Conservation (phyloP, 202 grass and related monocot genomes). For the Panicum hallii region DNA sequence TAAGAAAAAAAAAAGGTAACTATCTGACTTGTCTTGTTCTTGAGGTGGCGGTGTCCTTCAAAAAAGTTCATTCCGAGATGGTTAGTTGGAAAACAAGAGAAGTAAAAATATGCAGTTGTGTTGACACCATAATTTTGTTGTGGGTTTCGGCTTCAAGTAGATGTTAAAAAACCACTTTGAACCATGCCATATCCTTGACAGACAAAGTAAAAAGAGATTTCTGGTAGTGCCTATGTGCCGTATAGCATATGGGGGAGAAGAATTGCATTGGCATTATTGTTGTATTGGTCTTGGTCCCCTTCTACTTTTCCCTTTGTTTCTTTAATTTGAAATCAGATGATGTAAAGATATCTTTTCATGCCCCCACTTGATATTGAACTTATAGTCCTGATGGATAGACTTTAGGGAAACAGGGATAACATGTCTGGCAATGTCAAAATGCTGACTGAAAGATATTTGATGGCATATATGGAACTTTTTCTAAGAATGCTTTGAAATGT, state of each 20-base stretch:
- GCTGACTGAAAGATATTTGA: neutral
- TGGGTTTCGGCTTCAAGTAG: neutral
- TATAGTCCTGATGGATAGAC: neutral
- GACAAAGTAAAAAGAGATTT: neutral
- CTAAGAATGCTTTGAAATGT: neutral
- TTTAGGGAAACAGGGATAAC: neutral
- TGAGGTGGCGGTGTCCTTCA: slow-evolving; percentile 1
- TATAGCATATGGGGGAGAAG: neutral
- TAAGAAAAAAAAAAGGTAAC: neutral
- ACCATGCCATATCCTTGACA: neutral
- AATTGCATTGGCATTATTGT: neutral
- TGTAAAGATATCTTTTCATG: neutral
- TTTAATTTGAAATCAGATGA: neutral
- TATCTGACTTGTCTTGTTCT: neutral
- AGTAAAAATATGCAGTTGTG: slow-evolving; percentile 27
- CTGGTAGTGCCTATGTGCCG: neutral
- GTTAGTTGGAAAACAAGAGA: slow-evolving; percentile 8
- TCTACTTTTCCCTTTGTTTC: neutral
- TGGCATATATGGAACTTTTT: neutral
- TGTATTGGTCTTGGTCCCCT: neutral
- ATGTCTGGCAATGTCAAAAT: neutral
- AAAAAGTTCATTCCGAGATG: neutral
- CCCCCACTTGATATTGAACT: neutral
- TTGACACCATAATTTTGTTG: neutral
- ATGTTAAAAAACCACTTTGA: neutral